Conservation (phyloP, 352 stramenopile species). For the Pythium utonaiense region DNA sequence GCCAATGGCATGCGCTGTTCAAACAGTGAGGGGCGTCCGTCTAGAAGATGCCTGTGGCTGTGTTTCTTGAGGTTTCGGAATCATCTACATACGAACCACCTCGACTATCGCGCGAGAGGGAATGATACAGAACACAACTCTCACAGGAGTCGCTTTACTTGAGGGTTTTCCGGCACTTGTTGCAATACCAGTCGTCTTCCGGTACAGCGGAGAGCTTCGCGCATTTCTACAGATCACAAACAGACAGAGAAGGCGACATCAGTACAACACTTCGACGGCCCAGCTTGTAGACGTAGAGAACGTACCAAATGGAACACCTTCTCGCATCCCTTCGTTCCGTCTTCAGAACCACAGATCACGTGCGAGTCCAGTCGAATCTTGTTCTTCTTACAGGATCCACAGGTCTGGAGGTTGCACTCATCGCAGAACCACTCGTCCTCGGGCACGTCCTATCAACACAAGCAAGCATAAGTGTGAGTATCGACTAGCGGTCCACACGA, state of each 20-base stretch:
- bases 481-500: neutral
- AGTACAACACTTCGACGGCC: neutral
- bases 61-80: neutral
- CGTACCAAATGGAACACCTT: slow-evolving; percentile 85
- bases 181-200: slow-evolving; percentile 88
- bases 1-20: slow-evolving; percentile 54
- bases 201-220: slow-evolving; percentile 72
- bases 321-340: slow-evolving; percentile 83
- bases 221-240: slow-evolving; percentile 68
- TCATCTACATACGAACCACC: slow-evolving; percentile 1
- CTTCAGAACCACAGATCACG: slow-evolving; percentile 87
- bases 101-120: neutral
- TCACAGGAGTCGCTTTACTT: slow-evolving; percentile 14
- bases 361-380: slow-evolving; percentile 87
- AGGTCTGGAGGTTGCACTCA: slow-evolving; percentile 82
- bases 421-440: slow-evolving; percentile 87
- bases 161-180: slow-evolving; percentile 52
- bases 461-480: neutral
- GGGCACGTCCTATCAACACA: slow-evolving; percentile 35
- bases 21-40: neutral
- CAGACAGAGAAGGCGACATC: slow-evolving; percentile 6
- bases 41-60: slow-evolving; percentile 16
- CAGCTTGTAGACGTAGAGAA: neutral
- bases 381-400: slow-evolving; percentile 81
- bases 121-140: neutral